These are phyloP conservation scores for Blastobotrys elegans DNA, from an alignment of 1,139 yeast genomes.

Conservation along the genomic window DNA sequence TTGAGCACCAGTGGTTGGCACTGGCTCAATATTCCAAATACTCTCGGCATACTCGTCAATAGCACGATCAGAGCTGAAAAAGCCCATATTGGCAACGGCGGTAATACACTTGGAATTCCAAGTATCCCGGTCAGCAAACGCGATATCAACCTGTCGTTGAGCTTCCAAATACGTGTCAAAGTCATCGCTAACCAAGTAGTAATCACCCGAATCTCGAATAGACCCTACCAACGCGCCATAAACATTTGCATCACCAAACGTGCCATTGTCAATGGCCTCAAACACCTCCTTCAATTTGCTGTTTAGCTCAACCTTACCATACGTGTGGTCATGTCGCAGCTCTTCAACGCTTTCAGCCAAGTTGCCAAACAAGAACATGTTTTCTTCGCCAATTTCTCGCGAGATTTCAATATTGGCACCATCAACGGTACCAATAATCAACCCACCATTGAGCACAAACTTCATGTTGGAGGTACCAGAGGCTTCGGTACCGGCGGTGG, in stretches of 20 bases:
- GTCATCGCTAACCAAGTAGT: constrained; percentile 83
- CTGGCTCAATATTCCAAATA: constrained; percentile 87
- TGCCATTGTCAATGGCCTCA: constrained; percentile 60
- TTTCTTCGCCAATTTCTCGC: constrained; percentile 88
- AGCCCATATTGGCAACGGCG: constrained; percentile 91
- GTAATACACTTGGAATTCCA: constrained; percentile 76
- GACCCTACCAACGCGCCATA: constrained; percentile 65
- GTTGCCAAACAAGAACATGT: constrained; percentile 87
- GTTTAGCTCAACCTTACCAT: constrained; percentile 36
- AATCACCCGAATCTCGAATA: constrained; percentile 63
- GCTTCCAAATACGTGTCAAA: constrained; percentile 82
- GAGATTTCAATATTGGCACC: constrained; percentile 97
- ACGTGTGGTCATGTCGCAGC: constrained; percentile 68
- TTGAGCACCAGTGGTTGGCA: constrained; percentile 14
- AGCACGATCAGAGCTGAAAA: constrained; percentile 86
- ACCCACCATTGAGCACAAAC: constrained; percentile 89
- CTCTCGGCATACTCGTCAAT: constrained; percentile 89
- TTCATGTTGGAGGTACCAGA: constrained; percentile 97
- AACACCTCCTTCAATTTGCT: constrained; percentile 64
- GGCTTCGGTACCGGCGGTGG: constrained; percentile 98
- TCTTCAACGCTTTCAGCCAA: constrained; percentile 86
- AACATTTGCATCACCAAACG: constrained; percentile 67
- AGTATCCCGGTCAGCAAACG: constrained; percentile 56
- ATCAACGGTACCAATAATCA: constrained; percentile 92
- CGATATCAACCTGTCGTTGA: constrained; percentile 68